Percentiles rank a stretch among this genome's conserved stretches.
Evolutionary conservation across 371 early-diverging fungal species (phyloP).

Genomic region (Apophysomyces trapeziformis): DNA sequence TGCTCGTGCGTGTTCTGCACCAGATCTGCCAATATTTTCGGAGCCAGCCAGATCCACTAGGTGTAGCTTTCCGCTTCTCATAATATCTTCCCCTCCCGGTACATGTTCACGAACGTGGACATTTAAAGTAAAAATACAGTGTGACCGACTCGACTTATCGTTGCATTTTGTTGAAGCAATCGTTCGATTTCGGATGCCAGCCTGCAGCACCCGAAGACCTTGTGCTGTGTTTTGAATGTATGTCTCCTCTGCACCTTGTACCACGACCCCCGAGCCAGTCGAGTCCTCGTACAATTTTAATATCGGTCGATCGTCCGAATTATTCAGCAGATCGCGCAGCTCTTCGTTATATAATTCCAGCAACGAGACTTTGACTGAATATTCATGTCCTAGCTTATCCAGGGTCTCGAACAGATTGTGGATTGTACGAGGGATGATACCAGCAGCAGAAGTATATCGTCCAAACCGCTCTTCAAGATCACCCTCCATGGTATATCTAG

Average conservation of each 20-base stretch:
- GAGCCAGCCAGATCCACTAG: conserved; percentile 99
- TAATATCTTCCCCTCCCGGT: conserved; percentile 78
- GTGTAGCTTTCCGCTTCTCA: conserved; percentile 91
- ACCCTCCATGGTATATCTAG: conserved; percentile 84
- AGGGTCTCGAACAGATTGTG: conserved; percentile 81
- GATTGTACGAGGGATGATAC: conserved; percentile 92
- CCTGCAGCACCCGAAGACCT: conserved; percentile 75
- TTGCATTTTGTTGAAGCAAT: conserved; percentile 92
- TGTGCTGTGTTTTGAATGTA: conserved; percentile 73
- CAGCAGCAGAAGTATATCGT: conserved; percentile 55
- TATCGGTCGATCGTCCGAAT: conserved; percentile 44
- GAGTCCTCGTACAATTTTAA: conserved; percentile 72
- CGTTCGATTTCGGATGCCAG: conserved; percentile 78
- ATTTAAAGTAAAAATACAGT: conserved; percentile 92
- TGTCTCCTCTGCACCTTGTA: conserved; percentile 84
- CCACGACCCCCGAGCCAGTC: conserved; percentile 68
- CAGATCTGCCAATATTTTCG: conserved; percentile 91
- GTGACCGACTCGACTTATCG: conserved; percentile 88
- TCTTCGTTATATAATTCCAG: conserved; percentile 99
- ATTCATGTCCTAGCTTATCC: conserved; percentile 62
- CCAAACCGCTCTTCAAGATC: conserved; percentile 59
- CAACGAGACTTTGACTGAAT: conserved; percentile 82
- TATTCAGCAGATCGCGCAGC: conserved; percentile 85
- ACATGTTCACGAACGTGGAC: conserved; percentile 83
- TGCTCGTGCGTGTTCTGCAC: conserved; percentile 86